Base-by-base conservation (phyloP, 139 green algal species). In the Volvox africanus region DNA sequence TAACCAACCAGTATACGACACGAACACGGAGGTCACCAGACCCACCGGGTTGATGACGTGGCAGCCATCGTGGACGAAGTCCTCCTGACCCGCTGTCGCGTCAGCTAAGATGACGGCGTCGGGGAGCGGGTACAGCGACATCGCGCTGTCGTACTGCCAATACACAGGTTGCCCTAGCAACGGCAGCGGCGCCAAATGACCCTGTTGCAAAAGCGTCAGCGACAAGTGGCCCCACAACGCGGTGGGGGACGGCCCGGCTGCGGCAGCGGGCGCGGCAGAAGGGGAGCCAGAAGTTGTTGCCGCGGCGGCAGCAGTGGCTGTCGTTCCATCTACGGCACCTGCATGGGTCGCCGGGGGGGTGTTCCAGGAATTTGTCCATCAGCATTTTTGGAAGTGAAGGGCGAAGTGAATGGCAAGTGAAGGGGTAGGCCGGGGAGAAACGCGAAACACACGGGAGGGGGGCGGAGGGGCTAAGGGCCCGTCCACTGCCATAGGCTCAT, bases 131-230 rank as follows among this genome's bases (percentile, higher is more conserved):
- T 99, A 99, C 22, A 99, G 94, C 5, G 85, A 92, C 91, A 99
- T 92, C 0, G 96, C 96, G 62, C 97, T 93, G 93, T 99, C 97
- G 69, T 95, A 91, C 89, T 98, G 86, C 95, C 96, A 98, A 89
- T 96, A 96, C 26, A 98, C 90, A 0, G 97, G 97, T 93, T 99
- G 97, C 17, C 89, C 92, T 35, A 96, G 94, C 68, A 99, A 92
- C 0, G 98, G 98, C 76, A 99, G 91, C 1, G 98, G 98, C 88
- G 96, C 97, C 86, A 99, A 95, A 93, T 99, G 97, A 20, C 84
- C 93, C 93, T 99, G 97, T 95, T 99, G 97, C 92, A 99, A 93
- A 73, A 99, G 83, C 55, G 98, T 99, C 44, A 94, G 92, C 19
- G 93, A 92, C 26, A 98, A 79, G 83, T 99, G 96, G 36, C 94